Base-by-base conservation (phyloP, 768 basidiomycete genomes). In the Leccinellum rugosiceps region DNA sequence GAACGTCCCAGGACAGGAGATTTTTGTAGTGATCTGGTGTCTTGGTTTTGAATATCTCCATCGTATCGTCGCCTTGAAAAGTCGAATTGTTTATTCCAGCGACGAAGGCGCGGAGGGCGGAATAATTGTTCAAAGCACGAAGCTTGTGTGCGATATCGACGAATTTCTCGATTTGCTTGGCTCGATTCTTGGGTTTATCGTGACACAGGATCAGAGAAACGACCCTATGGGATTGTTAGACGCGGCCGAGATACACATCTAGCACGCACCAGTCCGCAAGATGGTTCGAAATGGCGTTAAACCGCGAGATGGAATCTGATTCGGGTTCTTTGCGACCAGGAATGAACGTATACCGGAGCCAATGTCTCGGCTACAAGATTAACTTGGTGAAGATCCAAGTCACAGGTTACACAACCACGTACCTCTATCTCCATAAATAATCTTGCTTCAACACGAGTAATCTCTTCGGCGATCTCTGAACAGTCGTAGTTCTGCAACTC, bases 121-220 rank as follows among this genome's bases (percentile, higher is more conserved):
- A 93, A 70, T 97, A 98, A 69, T 99, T 98, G 73, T 96, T 94
- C 47, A 91, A 70, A 13, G 80, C 78, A 31, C 96, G 87, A 43
- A 99, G 79, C 54, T 84, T 83, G 57, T 84, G 81, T 1, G 91
- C 92, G 60, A 98, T 84, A 50, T 89, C 85, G 25, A 94, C 85
- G 57, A 98, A 87, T 67, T 92, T 92, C 68, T 97, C 93, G 57
- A 95, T 88, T 63, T 94, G 87, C 57, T 80, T 83, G 4, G 87
- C 90, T 43, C 96, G 86, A 45, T 78, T 71, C 70, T 83, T 86
- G 28, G 86, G 78, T 63, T 86, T 88, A 63, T 92, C 87, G 57
- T 95, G 92, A 56, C 90, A 90, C 14, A 98, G 76, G 53, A 99
- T 94, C 56, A 98, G 75, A 15, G 94, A 94, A 9, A 88, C 85